Evolutionary conservation across 139 green algal genomes (phyloP), one percentile per base, ranked within the genome.

Genomic region (Eudorina sp.): DNA sequence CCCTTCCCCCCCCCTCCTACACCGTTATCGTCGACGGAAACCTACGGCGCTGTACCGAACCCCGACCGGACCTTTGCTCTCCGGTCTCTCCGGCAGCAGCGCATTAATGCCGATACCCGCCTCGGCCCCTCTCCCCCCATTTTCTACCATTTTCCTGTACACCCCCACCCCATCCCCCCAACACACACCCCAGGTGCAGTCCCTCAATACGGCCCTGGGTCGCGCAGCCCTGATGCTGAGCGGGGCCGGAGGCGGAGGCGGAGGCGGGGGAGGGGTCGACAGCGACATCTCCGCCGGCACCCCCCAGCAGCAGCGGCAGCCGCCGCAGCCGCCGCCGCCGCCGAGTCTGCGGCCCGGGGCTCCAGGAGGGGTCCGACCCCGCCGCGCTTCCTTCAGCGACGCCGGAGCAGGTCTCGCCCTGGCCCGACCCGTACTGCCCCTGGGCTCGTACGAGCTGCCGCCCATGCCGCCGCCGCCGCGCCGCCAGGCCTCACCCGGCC

Each of bases 351-450:
- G 38, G n/a, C 16, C 48, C 2, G n/a, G 36, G 11, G 6, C 13
- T 38, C 38, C 58, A 68, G 58, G 16, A 29, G 38, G 68, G 36
- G 3, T 5, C 34, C 75, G 34, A 1, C 31, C 53, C 36, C 76
- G 76, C 23, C 53, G 76, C 53, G 76, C 76, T 21, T 84, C 76
- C 76, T 41, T 60, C 53, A 68, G 76, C 51, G 76, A 84, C 31
- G 73, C 34, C 40, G 70, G 14, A 25, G 13, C 68, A 6, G 36
- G 36, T 34, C 11, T 46, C 31, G 18, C 11, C 9, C 68, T 46
- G 5, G 68, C 34, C 31, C 4, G 68, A 2, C 68, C 68, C 68
- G 38, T 48, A 2, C 36, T 55, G 13, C 40, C 70, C 16, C 14
- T 27, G 3, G 34, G 40, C 14, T 53, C 70, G 1, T 79, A 41